Conservation (phyloP, 495 filamentous ascomycete species). For the Usnea hakonensis region DNA sequence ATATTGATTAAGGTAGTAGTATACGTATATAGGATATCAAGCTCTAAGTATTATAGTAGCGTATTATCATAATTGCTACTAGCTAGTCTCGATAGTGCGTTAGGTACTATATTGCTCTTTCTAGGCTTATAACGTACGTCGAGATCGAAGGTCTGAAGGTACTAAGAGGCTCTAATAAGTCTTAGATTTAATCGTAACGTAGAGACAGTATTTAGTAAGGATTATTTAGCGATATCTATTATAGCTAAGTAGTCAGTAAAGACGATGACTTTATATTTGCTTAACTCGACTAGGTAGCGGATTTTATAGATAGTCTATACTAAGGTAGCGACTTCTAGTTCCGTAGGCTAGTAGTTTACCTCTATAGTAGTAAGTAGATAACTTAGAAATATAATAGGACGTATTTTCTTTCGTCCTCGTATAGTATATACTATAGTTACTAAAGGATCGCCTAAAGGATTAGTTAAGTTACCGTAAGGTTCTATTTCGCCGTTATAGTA, state of each 20-base stretch:
- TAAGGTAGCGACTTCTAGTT: conserved; percentile 12
- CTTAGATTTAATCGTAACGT: background rate
- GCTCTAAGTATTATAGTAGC: background rate
- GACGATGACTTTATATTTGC: background rate
- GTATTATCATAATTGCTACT: background rate
- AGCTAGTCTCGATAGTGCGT: background rate
- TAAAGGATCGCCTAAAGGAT: too few species aligned
- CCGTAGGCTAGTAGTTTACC: conserved; percentile 12
- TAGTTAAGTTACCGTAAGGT: too few species aligned
- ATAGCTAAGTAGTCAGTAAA: conserved; percentile 10
- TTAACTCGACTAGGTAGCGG: background rate
- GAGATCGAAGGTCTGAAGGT: background rate
- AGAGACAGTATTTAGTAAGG: background rate
- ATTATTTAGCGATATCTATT: background rate
- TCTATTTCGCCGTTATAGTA: conserved; percentile 1
- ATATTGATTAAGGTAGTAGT: conserved; percentile 1
- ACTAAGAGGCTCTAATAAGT: background rate
- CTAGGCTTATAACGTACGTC: background rate
- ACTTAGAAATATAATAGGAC: conserved; percentile 13
- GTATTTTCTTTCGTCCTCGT: background rate
- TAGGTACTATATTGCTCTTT: background rate
- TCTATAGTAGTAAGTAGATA: background rate
- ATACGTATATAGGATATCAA: background rate
- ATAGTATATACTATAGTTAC: too few species aligned
- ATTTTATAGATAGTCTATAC: background rate